Conservation (phyloP, 2,329 filamentous ascomycete genomes). For the Gnomoniopsis smithogilvyi region DNA sequence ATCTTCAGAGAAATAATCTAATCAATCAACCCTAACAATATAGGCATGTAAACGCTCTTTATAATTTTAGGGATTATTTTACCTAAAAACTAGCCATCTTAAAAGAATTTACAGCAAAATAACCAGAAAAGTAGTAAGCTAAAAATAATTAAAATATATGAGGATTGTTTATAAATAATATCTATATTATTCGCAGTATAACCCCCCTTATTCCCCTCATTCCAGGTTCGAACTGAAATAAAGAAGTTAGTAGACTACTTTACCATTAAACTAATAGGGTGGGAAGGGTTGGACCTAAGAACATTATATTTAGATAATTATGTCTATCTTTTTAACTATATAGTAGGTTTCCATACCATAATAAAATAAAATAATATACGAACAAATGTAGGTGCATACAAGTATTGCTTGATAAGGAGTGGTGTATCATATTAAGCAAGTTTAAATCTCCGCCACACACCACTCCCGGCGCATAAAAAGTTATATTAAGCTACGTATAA, state of each 20-base stretch:
- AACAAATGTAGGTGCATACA: too few species aligned
- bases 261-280: background rate
- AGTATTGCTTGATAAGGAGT: too few species aligned
- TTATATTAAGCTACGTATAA: constrained; percentile 6
- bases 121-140: background rate
- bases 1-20: constrained; percentile 3
- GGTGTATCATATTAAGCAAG: background rate
- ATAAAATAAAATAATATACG: too few species aligned
- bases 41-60: constrained; percentile 5
- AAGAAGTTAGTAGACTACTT: background rate
- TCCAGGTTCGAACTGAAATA: background rate
- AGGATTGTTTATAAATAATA: too few species aligned
- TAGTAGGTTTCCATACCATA: too few species aligned
- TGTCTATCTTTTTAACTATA: too few species aligned
- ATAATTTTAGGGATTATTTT: constrained; percentile 16
- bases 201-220: constrained; percentile 5
- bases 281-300: too few species aligned
- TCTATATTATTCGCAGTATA: too few species aligned
- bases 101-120: background rate
- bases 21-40: constrained; percentile 6
- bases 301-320: too few species aligned
- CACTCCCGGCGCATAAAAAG: too few species aligned
- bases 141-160: background rate
- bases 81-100: background rate
- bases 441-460: background rate